Evolutionary conservation across 2,329 filamentous ascomycete genomes (phyloP).

Genomic region (Aspergillus spinulosporus): DNA sequence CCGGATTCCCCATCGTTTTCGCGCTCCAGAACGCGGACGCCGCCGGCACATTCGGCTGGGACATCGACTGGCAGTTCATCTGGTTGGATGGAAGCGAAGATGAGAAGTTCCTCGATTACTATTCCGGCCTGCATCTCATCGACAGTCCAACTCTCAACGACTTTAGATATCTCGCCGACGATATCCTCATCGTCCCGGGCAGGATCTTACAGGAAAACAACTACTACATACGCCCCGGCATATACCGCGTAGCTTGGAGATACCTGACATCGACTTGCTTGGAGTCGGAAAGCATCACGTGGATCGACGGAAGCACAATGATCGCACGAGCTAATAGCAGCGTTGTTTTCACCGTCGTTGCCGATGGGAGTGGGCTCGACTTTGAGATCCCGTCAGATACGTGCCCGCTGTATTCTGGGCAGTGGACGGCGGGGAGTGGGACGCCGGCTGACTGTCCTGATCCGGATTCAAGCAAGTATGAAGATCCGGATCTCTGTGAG

Average conservation of each 20-base stretch:
- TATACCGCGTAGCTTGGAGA: constrained; percentile 1
- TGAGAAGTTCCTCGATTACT: not conserved
- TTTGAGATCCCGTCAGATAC: not conserved
- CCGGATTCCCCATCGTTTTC: constrained; percentile 9
- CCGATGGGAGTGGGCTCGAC: constrained; percentile 2
- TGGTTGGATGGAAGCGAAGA: not conserved
- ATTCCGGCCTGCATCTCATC: not conserved
- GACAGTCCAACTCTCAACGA: not conserved
- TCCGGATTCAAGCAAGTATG: not conserved
- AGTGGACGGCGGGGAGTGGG: constrained; percentile 1
- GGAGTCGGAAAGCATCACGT: not conserved
- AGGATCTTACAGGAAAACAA: not conserved
- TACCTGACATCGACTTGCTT: not conserved
- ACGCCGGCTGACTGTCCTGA: constrained; percentile 1
- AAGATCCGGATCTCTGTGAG: not conserved
- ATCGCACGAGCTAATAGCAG: not conserved
- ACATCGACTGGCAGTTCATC: constrained; percentile 2
- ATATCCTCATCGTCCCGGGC: not conserved
- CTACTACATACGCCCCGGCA: constrained; percentile 1
- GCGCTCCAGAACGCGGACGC: constrained; percentile 6
- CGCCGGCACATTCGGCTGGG: not conserved
- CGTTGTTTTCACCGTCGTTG: constrained; percentile 3
- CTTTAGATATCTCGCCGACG: constrained; percentile 3
- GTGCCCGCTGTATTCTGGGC: constrained; percentile 1
- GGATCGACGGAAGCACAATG: not conserved